Evolutionary conservation across 805 yeast genomes (phyloP).

Genomic region (Cyberlindnera maritima): DNA sequence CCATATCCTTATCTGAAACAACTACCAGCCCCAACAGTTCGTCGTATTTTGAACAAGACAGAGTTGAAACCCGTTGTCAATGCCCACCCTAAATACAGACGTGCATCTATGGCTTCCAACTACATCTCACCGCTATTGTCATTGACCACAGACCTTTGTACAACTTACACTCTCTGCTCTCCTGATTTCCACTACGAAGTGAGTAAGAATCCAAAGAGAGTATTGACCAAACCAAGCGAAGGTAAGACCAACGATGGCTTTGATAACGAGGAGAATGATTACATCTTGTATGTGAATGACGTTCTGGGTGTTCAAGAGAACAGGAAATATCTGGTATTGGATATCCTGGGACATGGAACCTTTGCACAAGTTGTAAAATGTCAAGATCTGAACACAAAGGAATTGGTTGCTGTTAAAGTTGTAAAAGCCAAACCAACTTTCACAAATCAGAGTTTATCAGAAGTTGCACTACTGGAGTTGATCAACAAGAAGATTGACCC

Average conservation of each 20-base stretch:
- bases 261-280: constrained; percentile 88
- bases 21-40: constrained; percentile 47
- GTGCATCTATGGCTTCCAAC: constrained; percentile 62
- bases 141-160: constrained; percentile 69
- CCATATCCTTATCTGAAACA: constrained; percentile 30
- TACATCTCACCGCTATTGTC: constrained; percentile 80
- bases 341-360: constrained; percentile 92
- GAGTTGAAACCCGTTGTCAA: constrained; percentile 64
- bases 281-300: constrained; percentile 91
- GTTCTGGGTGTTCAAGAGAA: constrained; percentile 84
- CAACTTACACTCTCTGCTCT: constrained; percentile 82
- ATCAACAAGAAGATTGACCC: constrained; percentile 71
- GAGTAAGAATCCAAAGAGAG: constrained; percentile 86
- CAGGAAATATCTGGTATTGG: constrained; percentile 83
- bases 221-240: constrained; percentile 88
- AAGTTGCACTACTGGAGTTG: constrained; percentile 80
- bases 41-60: constrained; percentile 37
- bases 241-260: constrained; percentile 76
- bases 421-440: constrained; percentile 90
- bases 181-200: constrained; percentile 81
- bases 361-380: constrained; percentile 98
- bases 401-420: constrained; percentile 90
- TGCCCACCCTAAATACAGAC: constrained; percentile 62
- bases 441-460: constrained; percentile 87
- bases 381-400: constrained; percentile 63